phyloP scores from a whole-genome alignment of 805 yeast species.

The Ascoidea rubescens region DNA sequence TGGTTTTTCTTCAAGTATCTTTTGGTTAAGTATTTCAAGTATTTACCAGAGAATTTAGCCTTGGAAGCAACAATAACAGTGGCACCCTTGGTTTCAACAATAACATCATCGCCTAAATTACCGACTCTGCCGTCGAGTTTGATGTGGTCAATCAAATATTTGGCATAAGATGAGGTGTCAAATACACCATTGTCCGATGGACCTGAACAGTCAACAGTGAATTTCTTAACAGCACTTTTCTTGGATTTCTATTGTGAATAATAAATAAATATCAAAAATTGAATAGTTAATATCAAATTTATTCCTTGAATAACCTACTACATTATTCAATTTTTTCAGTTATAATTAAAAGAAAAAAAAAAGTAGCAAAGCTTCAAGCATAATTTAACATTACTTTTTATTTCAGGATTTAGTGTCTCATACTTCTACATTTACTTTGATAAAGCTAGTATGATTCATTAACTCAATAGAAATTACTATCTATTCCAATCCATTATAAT shows the following conservation, averaged over 20 bases:
- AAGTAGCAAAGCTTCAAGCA: neutral
- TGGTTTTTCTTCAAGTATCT: constrained; percentile 99
- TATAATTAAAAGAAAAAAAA: too few species aligned
- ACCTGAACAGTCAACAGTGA: constrained; percentile 91
- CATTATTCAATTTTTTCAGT: neutral
- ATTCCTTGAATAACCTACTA: neutral
- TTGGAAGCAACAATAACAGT: constrained; percentile 77
- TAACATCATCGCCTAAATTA: constrained; percentile 91
- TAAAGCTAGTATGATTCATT: too few species aligned
- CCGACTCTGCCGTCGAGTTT: constrained; percentile 95
- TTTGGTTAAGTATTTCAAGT: constrained; percentile 98
- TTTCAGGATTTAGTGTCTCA: too few species aligned
- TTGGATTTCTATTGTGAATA: constrained; percentile 65
- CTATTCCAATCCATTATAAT: too few species aligned
- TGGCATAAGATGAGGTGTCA: constrained; percentile 95
- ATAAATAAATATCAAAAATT: constrained; percentile 10
- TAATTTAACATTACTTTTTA: too few species aligned
- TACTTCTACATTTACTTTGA: too few species aligned
- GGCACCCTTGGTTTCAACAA: constrained; percentile 77
- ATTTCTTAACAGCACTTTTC: constrained; percentile 63
- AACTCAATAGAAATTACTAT: too few species aligned
- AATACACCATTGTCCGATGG: constrained; percentile 96
- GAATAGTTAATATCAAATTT: neutral
- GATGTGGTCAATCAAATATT: constrained; percentile 98
- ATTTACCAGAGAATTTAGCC: constrained; percentile 98